Evolutionary conservation across 345 rosid species (phyloP), one percentile per base, ranked within the genome.

Genomic region (Moringa oleifera): DNA sequence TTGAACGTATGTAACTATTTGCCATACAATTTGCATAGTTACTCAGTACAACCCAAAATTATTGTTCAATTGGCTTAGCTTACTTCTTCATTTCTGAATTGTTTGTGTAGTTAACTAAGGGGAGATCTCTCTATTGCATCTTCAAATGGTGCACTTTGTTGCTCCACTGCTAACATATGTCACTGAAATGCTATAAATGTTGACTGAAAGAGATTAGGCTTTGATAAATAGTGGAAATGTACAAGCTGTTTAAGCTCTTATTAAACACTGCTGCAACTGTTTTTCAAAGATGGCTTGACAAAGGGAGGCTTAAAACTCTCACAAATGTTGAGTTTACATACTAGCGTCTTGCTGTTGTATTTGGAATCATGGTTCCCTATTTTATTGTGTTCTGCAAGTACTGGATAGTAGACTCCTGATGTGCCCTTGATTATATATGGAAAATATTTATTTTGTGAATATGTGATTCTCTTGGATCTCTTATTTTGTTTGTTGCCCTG

Each of bases 1-100:
- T 66, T 66, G 68, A 81, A 80, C 59, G 95, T 81, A 81, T 22
- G 74, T 45, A 41, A 51, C 11, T 52, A 21, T 36, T 25, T 18
- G 10, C n/a, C 19, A 23, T 20, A 19, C 62, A 21, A 4, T 46
- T 23, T 55, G 18, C 58, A 55, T 17, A 15, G 22, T 20, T 65
- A 25, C 41, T 65, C 23, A 22, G 11, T 53, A 53, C 7, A 10
- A 53, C 5, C 10, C 15, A 18, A 20, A 23, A 18, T 20, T 53
- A 25, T 20, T 5, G 6, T 41, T 41, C 47, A 41, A 4, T 41
- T 15, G n/a, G 12, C 47, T 41, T 16, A 41, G 47, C 12, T 41
- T 41, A 41, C 6, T 5, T 12, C 25, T 53, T 4, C 4, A 53
- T 8, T 53, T 12, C 11, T 6, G 24, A 53, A 53, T 1, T 4